Base-by-base conservation (phyloP, 352 stramenopile genomes). In the Peronospora farinosa region DNA sequence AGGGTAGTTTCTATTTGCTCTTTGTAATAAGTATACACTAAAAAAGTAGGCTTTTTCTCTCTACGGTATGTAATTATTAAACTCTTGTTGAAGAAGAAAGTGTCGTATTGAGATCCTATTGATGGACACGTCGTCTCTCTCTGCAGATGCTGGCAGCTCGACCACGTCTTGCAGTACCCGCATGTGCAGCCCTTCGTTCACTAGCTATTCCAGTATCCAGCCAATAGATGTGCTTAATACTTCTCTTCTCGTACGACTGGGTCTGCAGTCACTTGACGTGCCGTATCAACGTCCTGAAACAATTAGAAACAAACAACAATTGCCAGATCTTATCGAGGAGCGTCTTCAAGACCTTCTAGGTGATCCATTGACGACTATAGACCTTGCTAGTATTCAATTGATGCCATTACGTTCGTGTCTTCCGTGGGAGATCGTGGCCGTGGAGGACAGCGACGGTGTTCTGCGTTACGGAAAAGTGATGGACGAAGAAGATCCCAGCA, bases 381-480 rank as follows among this genome's bases (percentile, higher is more conserved):
- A 85, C 31, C 28, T 47, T 4, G n/a, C 15, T 5, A 46, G 46
- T 21, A 57, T 78, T 3, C 68, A 70, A 37, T 31, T 73, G 15
- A 25, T 43, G 6, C 69, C 69, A 0, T 39, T 78, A 16, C 60
- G 71, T 4, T 48, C 63, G n/a, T 81, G 74, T 37, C 60, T 69
- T 7, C 36, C 66, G 0, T 67, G 71, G n/a, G 74, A 85, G 42
- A 65, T 81, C 15, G 72, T 85, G 25, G 74, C 71, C 0, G 54
- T 85, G 1, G 40, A 65, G 25, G 36, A 58, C 23, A 57, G 50
- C 16, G 28, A 41, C 31, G 60, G 55, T n/a, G 37, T 52, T 25
- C 40, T 80, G 23, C 58, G 60, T 8, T 85, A 83, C 36, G 74
- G 47, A 3, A 66, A 68, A 23, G 43, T 77, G 12, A 55, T 64